Evolutionary conservation across 1,284 basidiomycete species (phyloP).

Genomic region (Termitomyces sp.): DNA sequence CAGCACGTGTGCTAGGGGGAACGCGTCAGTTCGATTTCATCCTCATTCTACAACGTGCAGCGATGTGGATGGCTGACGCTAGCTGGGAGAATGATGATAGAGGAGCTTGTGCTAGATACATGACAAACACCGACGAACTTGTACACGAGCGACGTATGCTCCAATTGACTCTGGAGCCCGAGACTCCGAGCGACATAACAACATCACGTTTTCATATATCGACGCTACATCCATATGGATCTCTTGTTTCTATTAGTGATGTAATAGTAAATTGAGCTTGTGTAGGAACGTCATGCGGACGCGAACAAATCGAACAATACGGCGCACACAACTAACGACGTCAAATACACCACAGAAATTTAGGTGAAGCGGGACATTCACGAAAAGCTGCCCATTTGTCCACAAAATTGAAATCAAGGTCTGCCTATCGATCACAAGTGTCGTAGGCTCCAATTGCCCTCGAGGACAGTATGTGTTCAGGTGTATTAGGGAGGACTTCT

Average conservation of each 20-base stretch:
- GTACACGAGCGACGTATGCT: no score
- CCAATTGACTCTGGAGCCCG: no score
- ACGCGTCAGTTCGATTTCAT: no score
- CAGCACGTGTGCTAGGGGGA: conserved; percentile 5
- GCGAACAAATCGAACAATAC: not conserved
- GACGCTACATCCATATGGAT: not conserved
- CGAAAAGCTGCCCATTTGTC: conserved; percentile 4
- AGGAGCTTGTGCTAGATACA: not conserved
- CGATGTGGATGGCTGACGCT: no score
- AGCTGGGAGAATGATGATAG: no score
- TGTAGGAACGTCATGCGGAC: not conserved
- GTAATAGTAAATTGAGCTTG: not conserved
- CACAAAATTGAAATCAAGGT: not conserved
- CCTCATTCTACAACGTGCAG: no score
- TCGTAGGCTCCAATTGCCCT: no score
- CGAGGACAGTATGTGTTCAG: not conserved
- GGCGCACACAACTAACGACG: not conserved
- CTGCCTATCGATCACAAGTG: conserved; percentile 1
- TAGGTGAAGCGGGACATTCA: not conserved
- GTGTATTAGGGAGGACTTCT: not conserved
- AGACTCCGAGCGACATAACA: no score
- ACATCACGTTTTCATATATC: not conserved
- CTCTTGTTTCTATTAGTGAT: not conserved
- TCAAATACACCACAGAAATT: not conserved
- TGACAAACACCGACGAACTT: no score